These are phyloP conservation scores for Nothopassalora personata DNA, from an alignment of 2,329 filamentous ascomycete genomes.

Conservation along the genomic window DNA sequence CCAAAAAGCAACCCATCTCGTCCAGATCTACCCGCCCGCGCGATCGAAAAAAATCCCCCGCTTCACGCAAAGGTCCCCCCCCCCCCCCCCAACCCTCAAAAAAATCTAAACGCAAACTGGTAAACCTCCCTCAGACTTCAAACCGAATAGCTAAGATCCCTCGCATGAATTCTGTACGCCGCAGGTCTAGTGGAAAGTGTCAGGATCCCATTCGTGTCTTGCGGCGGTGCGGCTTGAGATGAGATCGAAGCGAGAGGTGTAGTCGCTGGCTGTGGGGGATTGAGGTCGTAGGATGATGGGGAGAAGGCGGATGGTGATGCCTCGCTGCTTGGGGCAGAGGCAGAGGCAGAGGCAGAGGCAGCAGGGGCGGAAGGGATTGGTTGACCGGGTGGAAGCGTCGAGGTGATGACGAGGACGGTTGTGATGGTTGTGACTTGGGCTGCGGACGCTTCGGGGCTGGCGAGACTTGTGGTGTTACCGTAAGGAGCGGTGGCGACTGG, in stretches of 20 bases:
- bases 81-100: too few species aligned
- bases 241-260: not conserved
- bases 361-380: not conserved
- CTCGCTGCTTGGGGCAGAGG: not conserved
- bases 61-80: not conserved
- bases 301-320: not conserved
- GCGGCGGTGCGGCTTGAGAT: not conserved
- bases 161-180: not conserved
- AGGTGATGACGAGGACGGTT: constrained; percentile 16
- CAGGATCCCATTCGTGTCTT: not conserved
- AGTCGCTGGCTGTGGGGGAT: not conserved
- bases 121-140: too few species aligned
- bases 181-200: not conserved
- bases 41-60: too few species aligned
- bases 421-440: constrained; percentile 13
- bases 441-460: not conserved
- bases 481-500: not conserved
- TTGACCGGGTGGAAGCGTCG: constrained; percentile 8
- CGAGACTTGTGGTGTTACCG: not conserved
- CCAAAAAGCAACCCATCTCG: too few species aligned
- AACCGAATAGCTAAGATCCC: too few species aligned
- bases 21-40: too few species aligned
- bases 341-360: not conserved
- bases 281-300: not conserved
- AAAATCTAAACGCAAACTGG: too few species aligned